Evolutionary conservation across 441 rosid species (phyloP).

Genomic region (Hura crepitans): DNA sequence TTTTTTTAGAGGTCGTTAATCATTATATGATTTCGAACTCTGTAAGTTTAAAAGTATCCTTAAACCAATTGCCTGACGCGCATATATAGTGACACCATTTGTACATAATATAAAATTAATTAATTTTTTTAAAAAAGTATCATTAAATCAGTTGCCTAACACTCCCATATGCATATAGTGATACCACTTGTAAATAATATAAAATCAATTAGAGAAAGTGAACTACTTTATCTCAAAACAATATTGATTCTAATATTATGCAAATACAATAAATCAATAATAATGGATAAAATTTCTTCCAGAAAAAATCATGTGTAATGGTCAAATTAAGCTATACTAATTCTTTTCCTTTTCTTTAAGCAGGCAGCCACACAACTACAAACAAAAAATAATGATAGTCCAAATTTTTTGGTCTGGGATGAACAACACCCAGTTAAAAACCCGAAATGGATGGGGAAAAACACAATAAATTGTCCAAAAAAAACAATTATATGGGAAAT

Average conservation of each 20-base stretch:
- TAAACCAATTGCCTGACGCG: neutral
- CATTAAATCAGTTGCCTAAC: too few species aligned
- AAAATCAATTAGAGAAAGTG: too few species aligned
- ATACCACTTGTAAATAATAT: too few species aligned
- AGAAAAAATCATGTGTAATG: neutral
- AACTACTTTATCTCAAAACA: too few species aligned
- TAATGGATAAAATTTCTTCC: neutral
- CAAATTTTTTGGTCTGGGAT: neutral
- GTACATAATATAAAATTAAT: neutral
- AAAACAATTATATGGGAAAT: neutral
- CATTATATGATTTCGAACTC: too few species aligned
- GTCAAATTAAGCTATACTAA: too few species aligned
- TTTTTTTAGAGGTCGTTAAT: too few species aligned
- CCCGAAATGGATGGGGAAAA: neutral
- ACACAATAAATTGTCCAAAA: neutral
- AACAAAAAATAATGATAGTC: neutral
- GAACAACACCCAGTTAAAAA: neutral
- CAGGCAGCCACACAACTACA: too few species aligned
- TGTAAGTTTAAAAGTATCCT: neutral
- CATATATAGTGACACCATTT: too few species aligned
- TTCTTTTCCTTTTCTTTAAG: too few species aligned
- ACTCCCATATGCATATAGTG: too few species aligned
- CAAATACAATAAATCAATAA: neutral
- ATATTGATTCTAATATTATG: neutral
- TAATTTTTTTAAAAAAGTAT: too few species aligned